phyloP scores from a whole-genome alignment of 2,329 filamentous ascomycete species.

The Aspergillus amoenus region DNA sequence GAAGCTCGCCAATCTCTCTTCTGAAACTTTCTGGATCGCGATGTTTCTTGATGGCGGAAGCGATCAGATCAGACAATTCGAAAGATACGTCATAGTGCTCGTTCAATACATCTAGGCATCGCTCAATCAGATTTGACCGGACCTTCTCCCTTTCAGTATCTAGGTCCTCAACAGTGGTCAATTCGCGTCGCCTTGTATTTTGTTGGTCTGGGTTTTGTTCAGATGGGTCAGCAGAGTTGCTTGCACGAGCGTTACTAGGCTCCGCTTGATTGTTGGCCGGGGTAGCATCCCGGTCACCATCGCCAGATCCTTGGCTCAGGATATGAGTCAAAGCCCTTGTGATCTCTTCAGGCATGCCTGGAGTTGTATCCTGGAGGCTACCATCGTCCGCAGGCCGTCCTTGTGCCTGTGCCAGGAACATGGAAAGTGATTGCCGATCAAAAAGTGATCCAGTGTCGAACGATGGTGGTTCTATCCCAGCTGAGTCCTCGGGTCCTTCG shows the following conservation, averaged over 20 bases:
- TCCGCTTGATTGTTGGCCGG: slow-evolving; percentile 22
- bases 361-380: slow-evolving; percentile 21
- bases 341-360: slow-evolving; percentile 31
- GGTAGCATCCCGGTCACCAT: slow-evolving; percentile 24
- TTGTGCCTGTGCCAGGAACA: slow-evolving; percentile 34
- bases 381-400: slow-evolving; percentile 26
- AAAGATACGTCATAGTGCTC: slow-evolving; percentile 86
- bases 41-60: slow-evolving; percentile 65
- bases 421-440: slow-evolving; percentile 33
- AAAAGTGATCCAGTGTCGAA: slow-evolving; percentile 24
- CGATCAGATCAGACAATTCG: slow-evolving; percentile 84
- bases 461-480: slow-evolving; percentile 25
- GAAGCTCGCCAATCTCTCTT: slow-evolving; percentile 75
- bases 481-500: slow-evolving; percentile 31
- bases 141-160: slow-evolving; percentile 73
- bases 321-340: slow-evolving; percentile 46
- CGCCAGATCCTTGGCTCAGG: slow-evolving; percentile 32
- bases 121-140: slow-evolving; percentile 77
- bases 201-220: slow-evolving; percentile 26
- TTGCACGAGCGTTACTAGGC: slow-evolving; percentile 16
- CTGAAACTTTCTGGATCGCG: slow-evolving; percentile 59
- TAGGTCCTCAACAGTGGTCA: slow-evolving; percentile 70
- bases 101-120: slow-evolving; percentile 85
- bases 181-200: slow-evolving; percentile 30
- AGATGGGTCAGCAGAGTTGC: slow-evolving; percentile 17